Evolutionary conservation across 805 yeast species (phyloP).

Genomic region (Clavispora asparagi): DNA sequence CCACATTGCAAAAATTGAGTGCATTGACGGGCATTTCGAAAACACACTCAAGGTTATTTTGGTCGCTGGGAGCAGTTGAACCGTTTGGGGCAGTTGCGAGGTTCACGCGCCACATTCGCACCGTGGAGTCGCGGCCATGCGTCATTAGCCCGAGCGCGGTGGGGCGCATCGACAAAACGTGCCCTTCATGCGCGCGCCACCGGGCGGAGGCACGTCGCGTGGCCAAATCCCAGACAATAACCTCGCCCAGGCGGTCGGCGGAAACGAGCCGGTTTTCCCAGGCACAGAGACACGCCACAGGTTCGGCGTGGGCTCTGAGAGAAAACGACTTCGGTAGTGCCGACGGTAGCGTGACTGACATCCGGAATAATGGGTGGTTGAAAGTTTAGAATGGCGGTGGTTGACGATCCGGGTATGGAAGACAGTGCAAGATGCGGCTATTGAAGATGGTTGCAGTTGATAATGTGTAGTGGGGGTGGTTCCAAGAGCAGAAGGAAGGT

Average conservation of each 20-base stretch:
- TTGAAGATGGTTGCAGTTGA: no score
- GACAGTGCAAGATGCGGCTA: no score
- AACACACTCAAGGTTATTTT: conserved; percentile 6
- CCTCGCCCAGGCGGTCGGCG: conserved; percentile 59
- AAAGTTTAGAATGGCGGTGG: not conserved
- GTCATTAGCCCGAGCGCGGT: conserved; percentile 37
- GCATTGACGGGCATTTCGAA: conserved; percentile 64
- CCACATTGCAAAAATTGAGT: conserved; percentile 68
- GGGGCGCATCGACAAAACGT: conserved; percentile 43
- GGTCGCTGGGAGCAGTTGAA: conserved; percentile 5
- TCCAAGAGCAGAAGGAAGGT: no score
- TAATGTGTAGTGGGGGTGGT: no score
- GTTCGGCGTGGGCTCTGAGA: conserved; percentile 13
- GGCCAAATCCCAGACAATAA: conserved; percentile 60
- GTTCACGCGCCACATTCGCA: conserved; percentile 39
- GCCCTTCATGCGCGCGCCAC: conserved; percentile 57
- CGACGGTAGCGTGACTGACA: not conserved
- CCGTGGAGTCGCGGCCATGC: conserved; percentile 63
- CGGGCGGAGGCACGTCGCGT: conserved; percentile 50
- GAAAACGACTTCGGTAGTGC: conserved; percentile 1
- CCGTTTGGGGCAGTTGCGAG: no score
- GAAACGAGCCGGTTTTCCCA: conserved; percentile 30
- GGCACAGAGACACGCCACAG: conserved; percentile 9
- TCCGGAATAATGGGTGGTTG: not conserved
- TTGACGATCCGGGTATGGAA: no score